phyloP scores from a whole-genome alignment of 768 basidiomycete species.

The Suillus decipiens region DNA sequence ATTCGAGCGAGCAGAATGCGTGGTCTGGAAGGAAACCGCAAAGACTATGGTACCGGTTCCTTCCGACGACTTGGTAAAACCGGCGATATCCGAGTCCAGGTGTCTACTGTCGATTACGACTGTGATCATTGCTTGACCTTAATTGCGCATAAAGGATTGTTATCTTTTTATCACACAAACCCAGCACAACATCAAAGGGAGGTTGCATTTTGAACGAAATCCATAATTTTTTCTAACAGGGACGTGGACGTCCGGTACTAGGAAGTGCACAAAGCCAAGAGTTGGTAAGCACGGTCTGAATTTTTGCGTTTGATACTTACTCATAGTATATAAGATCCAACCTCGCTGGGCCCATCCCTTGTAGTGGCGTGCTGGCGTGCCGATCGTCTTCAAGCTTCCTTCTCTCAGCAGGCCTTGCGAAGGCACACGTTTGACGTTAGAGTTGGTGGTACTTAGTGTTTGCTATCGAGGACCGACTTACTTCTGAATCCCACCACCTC shows the following conservation, averaged over 20 bases:
- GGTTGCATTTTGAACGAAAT: not conserved
- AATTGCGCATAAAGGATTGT: too few species aligned
- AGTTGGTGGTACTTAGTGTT: slow-evolving; percentile 4
- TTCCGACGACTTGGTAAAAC: too few species aligned
- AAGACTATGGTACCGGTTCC: too few species aligned
- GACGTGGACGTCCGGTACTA: not conserved
- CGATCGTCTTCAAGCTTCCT: not conserved
- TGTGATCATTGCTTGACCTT: too few species aligned
- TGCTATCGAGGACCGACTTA: slow-evolving; percentile 22
- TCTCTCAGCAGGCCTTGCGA: not conserved
- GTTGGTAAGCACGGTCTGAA: too few species aligned
- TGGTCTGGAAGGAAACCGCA: too few species aligned
- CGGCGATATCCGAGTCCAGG: too few species aligned
- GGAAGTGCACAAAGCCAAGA: not conserved
- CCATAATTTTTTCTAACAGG: not conserved
- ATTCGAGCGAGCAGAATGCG: too few species aligned
- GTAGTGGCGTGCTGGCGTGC: not conserved
- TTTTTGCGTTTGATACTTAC: too few species aligned
- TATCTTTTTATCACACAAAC: not conserved
- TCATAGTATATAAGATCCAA: too few species aligned
- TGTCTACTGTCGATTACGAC: too few species aligned
- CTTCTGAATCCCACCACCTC: slow-evolving; percentile 20
- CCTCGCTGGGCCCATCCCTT: too few species aligned
- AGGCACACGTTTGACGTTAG: slow-evolving; percentile 4
- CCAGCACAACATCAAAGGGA: not conserved